Evolutionary conservation across 2,329 filamentous ascomycete species (phyloP), one percentile per base, ranked within the genome.

Genomic region (Leptosphaerulina australis): DNA sequence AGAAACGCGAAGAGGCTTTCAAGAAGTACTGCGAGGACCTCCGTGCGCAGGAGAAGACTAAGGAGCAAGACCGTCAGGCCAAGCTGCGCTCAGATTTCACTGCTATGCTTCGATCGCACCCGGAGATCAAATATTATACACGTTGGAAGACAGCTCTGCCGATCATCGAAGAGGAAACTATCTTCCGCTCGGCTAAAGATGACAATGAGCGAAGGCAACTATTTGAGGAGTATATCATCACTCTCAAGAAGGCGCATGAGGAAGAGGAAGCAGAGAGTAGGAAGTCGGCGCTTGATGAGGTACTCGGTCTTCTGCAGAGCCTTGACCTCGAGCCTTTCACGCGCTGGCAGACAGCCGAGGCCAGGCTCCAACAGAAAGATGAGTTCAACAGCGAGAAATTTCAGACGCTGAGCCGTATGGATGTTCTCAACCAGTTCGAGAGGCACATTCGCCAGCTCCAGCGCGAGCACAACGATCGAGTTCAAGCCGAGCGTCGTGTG

Each of bases 71-170:
- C 76, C 88, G 94, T 70, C 82, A 96, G 73, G 82, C 90, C 64
- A 97, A 97, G 78, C 82, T 97, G 68, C 90, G 91, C 66, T 83
- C 89, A 73, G 94, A 97, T 79, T 99, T 99, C 74, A 88, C 88
- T 62, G 92, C 87, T 46, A 99, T 99, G 94, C 83, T 99, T 60
- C 91, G 88, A 75, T 92, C 91, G 60, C 93, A 99, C 73, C 91
- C 92, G 54, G 94, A 99, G 74, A 97, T 99, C 74, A 94, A 92
- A 74, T 86, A 97, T 72, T 97, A 95, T 74, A 97, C 93, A 31
- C 88, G 91, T 55, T 99, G 94, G 94, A 96, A 91, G 81, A 97
- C 91, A 12, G 94, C 93, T 44, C 87, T 90, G 39, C 91, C 91
- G 8, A 95, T 97, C 58, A 91, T 99, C 56, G 91, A 97, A 74